Evolutionary conservation across 2,329 filamentous ascomycete species (phyloP), one percentile per base, ranked within the genome.

Genomic region (Penicillium sp.): DNA sequence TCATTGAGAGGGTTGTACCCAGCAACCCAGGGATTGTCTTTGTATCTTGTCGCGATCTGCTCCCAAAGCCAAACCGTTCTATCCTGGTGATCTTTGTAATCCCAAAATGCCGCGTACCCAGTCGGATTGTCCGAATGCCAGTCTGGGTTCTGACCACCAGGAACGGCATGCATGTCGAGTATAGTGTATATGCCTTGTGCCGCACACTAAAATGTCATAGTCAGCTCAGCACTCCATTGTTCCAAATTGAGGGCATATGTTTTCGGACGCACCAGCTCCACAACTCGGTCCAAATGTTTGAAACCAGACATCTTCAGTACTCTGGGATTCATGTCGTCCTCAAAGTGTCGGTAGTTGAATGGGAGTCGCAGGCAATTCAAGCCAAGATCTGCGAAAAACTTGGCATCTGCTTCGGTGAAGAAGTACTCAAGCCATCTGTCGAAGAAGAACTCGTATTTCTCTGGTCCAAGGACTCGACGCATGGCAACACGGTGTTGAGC

Each of bases 401-500:
- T 77, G 18, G 84, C 83, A 55, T 87, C 84, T 0, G 75, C 73
- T 14, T 83, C 81, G 6, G 79, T 81, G 68, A 86, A 86, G 75
- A 85, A 86, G 61, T 85, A 79, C 49, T 83, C 74, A 0, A 84
- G 67, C 61, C 79, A 79, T 57, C 77, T 79, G 59, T 85, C 81
- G 59, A 86, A 86, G 70, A 86, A 85, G 72, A 79, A 86, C 5
- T 84, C 76, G 46, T 81, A 80, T 62, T 83, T 85, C 46, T 85
- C 78, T 44, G 77, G 64, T 1, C 84, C 84, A 0, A 86, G 71
- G 0, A 82, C 80, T 51, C 79, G 74, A 1, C 78, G 71, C 70
- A 86, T 78, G 1, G 81, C 78, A 2, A 76, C 76, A 8, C 83
- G 80, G 56, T 84, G 81, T 56, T 85, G 77, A 21, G 75, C 75